Conservation (phyloP, 441 rosid genomes). For the Populus hybrid region DNA sequence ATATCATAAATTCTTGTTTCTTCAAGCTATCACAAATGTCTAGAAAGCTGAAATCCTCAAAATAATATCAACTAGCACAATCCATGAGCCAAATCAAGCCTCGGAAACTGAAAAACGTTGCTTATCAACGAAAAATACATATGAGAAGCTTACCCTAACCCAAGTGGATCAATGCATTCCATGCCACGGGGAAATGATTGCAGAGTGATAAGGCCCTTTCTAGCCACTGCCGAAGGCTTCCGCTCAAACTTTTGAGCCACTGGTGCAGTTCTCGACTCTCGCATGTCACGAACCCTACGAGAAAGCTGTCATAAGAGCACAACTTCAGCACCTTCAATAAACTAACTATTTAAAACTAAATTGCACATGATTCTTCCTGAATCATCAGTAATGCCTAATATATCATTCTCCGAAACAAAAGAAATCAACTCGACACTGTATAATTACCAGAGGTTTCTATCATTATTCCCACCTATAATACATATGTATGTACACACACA, state of each 20-base stretch:
- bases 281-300: conserved; percentile 93
- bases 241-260: conserved; percentile 70
- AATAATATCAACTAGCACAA: conserved; percentile 1
- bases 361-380: not conserved
- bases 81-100: not conserved
- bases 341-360: not conserved
- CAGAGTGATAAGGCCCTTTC: conserved; percentile 53
- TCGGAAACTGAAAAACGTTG: not conserved
- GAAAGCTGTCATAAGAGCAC: conserved; percentile 59
- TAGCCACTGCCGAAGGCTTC: conserved; percentile 48
- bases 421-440: not conserved
- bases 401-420: not conserved
- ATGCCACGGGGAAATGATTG: conserved; percentile 92
- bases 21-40: not conserved
- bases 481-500: not conserved
- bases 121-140: conserved; percentile 5
- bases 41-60: conserved; percentile 7
- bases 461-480: not conserved
- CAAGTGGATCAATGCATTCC: conserved; percentile 96
- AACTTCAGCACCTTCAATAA: not conserved
- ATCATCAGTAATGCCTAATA: not conserved
- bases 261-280: conserved; percentile 85
- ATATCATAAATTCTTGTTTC: not conserved
- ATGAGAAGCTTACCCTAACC: conserved; percentile 67
- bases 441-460: not conserved